Percentiles rank a stretch among this genome's conserved stretches.
These are phyloP conservation scores for Hordeum vulgare DNA, from an alignment of 176 grass and related monocot species.

Conservation along the genomic window MorexV3_pseudomolecules_assembly NC_058524.1:43608988-43609487, in stretches of 20 bases:
- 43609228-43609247: too few relatives aligned
- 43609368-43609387: constrained; percentile 84
- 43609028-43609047: neutral
- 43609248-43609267: too few relatives aligned
- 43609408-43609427: constrained; percentile 74
- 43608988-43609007: neutral
- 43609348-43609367: constrained; percentile 58
- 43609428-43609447: constrained; percentile 78
- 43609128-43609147: neutral
- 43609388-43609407: constrained; percentile 85
- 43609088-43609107: neutral
- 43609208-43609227: too few relatives aligned
- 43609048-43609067: neutral
- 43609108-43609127: neutral
- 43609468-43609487: constrained; percentile 83
- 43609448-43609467: constrained; percentile 78
- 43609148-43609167: too few relatives aligned
- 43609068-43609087: neutral
- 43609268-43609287: neutral
- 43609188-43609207: too few relatives aligned
- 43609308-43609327: constrained; percentile 66
- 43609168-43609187: too few relatives aligned
- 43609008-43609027: neutral
- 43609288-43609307: constrained; percentile 64
- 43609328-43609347: constrained; percentile 78